Evolutionary conservation across 139 green algal genomes (phyloP).

Genomic region (Deuterostichococcus epilithicus): DNA sequence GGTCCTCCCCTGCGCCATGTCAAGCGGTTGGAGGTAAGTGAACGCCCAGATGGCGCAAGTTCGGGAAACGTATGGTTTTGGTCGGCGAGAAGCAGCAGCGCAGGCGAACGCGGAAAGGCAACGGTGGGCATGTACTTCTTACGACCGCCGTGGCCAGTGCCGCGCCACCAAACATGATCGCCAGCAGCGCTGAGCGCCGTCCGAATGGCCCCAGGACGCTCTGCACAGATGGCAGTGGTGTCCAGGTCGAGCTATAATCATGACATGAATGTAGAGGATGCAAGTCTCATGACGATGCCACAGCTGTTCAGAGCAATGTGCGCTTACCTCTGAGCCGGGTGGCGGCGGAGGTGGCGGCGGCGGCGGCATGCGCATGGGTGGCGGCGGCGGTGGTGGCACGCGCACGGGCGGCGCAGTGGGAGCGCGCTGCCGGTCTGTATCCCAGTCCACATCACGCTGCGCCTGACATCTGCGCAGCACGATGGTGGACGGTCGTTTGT

Average conservation of each 20-base stretch:
- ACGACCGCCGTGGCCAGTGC: slow-evolving; percentile 9
- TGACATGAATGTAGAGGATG: not conserved
- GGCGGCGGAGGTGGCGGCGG: slow-evolving; percentile 21
- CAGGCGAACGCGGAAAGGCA: not conserved
- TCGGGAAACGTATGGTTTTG: no score
- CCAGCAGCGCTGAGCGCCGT: slow-evolving; percentile 4
- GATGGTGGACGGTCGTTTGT: no score
- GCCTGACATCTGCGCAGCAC: slow-evolving; percentile 13
- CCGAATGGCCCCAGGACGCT: not conserved
- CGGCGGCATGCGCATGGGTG: slow-evolving; percentile 3
- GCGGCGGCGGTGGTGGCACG: slow-evolving; percentile 14
- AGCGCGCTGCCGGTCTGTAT: not conserved
- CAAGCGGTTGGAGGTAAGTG: not conserved
- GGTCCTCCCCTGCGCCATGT: slow-evolving; percentile 6
- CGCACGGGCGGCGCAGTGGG: not conserved
- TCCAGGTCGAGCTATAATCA: slow-evolving; percentile 6
- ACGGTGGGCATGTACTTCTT: not conserved
- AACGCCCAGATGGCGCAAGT: slow-evolving; percentile 4
- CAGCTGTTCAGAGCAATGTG: not conserved
- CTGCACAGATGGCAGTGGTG: not conserved
- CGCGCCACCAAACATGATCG: slow-evolving; percentile 28
- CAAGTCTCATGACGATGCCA: not conserved
- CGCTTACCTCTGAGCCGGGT: not conserved
- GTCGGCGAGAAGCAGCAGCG: no score
- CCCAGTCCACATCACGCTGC: slow-evolving; percentile 1